A percentile compares a stretch with the other conserved stretches of the same genome.
These are phyloP conservation scores for Chenopodium album DNA, from an alignment of 148 eudicot genomes.

Conservation along the genomic window DNA sequence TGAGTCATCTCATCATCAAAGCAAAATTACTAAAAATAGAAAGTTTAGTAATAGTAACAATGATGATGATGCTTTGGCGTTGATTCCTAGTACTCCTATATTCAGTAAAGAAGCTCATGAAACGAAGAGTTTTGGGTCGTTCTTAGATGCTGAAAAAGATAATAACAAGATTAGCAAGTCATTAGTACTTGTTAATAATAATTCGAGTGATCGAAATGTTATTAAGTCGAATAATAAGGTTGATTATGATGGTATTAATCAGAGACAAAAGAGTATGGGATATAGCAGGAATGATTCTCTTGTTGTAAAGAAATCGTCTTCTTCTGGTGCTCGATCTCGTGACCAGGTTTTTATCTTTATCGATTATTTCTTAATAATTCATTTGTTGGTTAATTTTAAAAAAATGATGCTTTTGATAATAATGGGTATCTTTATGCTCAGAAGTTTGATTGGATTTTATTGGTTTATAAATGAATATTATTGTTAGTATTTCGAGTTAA, in stretches of 20 bases:
- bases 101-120: slow-evolving; percentile 3
- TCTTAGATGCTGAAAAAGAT: slow-evolving; percentile 26
- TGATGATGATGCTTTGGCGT: slow-evolving; percentile 4
- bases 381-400: too few species aligned
- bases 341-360: slow-evolving; percentile 42
- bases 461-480: neutral
- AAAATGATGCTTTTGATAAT: slow-evolving; percentile 6
- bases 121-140: slow-evolving; percentile 19
- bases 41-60: neutral
- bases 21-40: neutral
- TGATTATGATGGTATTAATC: neutral
- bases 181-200: neutral
- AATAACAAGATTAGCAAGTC: slow-evolving; percentile 9
- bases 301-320: slow-evolving; percentile 37
- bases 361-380: too few species aligned
- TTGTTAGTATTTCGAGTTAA: slow-evolving; percentile 15
- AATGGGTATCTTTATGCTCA: slow-evolving; percentile 7
- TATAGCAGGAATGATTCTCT: slow-evolving; percentile 30
- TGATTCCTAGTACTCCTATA: slow-evolving; percentile 31
- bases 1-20: neutral
- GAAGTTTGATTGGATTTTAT: neutral
- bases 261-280: slow-evolving; percentile 21
- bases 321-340: slow-evolving; percentile 32
- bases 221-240: slow-evolving; percentile 7
- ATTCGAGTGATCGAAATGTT: slow-evolving; percentile 17